Conservation (phyloP, 2,329 filamentous ascomycete genomes). For the Hirsutella thompsonii region DNA sequence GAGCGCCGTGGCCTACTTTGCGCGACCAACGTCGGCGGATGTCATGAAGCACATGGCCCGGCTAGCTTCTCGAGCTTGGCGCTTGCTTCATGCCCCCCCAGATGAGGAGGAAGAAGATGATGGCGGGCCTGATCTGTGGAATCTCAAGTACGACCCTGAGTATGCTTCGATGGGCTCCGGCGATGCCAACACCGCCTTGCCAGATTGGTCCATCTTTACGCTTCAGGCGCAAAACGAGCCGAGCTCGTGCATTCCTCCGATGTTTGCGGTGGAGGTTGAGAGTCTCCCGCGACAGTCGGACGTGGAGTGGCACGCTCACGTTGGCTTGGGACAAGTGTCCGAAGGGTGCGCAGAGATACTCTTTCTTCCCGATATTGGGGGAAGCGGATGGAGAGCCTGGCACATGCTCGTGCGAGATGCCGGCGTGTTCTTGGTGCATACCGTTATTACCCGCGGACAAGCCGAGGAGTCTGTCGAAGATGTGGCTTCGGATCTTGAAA, state of each 20-base stretch:
- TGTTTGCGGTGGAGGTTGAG: constrained; percentile 65
- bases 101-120: constrained; percentile 19
- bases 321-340: constrained; percentile 35
- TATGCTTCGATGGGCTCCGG: constrained; percentile 28
- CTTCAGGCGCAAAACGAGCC: constrained; percentile 22
- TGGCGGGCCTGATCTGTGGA: constrained; percentile 53
- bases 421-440: constrained; percentile 15
- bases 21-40: constrained; percentile 19
- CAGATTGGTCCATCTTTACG: constrained; percentile 36
- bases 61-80: constrained; percentile 36
- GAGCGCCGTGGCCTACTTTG: constrained; percentile 63
- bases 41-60: constrained; percentile 21
- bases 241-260: constrained; percentile 38
- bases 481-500: not conserved
- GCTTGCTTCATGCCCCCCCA: constrained; percentile 23
- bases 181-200: constrained; percentile 21
- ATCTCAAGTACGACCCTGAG: constrained; percentile 43
- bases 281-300: constrained; percentile 59
- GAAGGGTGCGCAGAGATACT: constrained; percentile 15
- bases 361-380: constrained; percentile 6
- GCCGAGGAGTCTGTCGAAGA: not conserved
- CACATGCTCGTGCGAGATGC: constrained; percentile 13
- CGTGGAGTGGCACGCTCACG: constrained; percentile 73
- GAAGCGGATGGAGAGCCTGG: constrained; percentile 15
- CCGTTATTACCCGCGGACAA: constrained; percentile 11